phyloP scores from a whole-genome alignment of 768 basidiomycete species.

The Tulasnella sp. region DNA sequence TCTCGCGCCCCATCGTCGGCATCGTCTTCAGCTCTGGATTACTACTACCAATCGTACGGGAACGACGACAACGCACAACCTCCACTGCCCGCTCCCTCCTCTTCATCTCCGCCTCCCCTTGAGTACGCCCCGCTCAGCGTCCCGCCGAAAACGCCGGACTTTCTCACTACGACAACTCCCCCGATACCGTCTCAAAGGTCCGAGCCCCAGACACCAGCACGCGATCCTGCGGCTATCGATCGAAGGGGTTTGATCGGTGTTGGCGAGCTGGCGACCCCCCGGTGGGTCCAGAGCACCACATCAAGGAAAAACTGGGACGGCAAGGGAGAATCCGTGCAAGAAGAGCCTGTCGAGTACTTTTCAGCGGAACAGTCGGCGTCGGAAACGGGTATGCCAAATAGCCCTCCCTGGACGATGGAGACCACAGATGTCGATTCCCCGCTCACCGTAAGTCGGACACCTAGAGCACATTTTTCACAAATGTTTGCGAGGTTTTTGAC shows the following conservation, averaged over 20 bases:
- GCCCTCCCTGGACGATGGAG: not conserved
- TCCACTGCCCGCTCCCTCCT: conserved; percentile 19
- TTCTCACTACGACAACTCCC: not conserved
- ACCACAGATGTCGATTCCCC: not conserved
- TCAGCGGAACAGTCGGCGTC: conserved; percentile 84
- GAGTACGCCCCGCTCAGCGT: conserved; percentile 15
- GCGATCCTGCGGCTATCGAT: conserved; percentile 72
- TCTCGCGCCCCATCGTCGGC: conserved; percentile 29
- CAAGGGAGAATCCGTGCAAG: conserved; percentile 21
- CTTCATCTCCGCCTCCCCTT: conserved; percentile 44
- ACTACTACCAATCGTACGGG: conserved; percentile 71
- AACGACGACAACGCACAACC: conserved; percentile 28
- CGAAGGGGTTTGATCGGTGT: conserved; percentile 82
- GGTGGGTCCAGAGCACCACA: conserved; percentile 43
- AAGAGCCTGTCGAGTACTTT: conserved; percentile 37
- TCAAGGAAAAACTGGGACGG: conserved; percentile 8
- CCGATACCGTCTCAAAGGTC: not conserved
- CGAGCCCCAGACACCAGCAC: conserved; percentile 43
- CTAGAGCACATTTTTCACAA: not conserved
- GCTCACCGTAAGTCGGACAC: not conserved
- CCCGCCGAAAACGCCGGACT: conserved; percentile 8
- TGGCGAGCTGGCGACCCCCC: conserved; percentile 92
- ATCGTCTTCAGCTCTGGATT: conserved; percentile 71
- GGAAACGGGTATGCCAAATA: conserved; percentile 42
- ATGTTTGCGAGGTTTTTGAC: not conserved